Base-by-base conservation (phyloP, 768 basidiomycete genomes). In the Tricholoma hemisulphureum region DNA sequence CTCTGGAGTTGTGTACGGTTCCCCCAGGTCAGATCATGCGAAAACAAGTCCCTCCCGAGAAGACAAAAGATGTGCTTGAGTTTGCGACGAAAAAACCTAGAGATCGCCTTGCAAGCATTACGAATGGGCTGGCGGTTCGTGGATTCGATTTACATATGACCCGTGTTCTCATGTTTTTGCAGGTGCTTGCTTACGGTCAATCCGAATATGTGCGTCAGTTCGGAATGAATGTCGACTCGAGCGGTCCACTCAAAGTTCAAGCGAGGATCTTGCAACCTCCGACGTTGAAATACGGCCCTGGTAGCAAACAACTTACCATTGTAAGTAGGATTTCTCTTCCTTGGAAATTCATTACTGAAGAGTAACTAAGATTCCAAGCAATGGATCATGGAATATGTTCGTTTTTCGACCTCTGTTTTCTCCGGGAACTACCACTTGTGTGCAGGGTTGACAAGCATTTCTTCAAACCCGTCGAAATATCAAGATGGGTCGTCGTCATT, bases 351-450 rank as follows among this genome's bases (percentile, higher is more conserved):
- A 4, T 26, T 26, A n/a, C 6, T 28, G 26, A 48, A 26, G n/a
- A 11, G 6, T 48, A 26, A 37, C 51, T 13, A 58, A 89, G 87
- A 70, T 66, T 32, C 89, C 89, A 0, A 73, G 68, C 6, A 83
- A 90, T 54, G 91, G 91, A 4, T 71, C 83, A 0, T 93, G 91
- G 91, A 93, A 92, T 57, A 89, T 92, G 91, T 85, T 53, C 35
- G 73, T 71, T 55, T 29, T 56, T 20, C 57, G 31, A 52, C 20
- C n/a, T 32, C 46, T 48, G n/a, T 10, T 43, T 11, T 39, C 18
- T 45, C 13, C 21, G 28, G 23, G 51, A 49, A 31, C 28, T 46
- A 62, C 21, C 10, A 34, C 29, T 45, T 37, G 35, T 55, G n/a
- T 52, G 28, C 63, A 89, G 87, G 87, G 77, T 89, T 2, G 86